These are phyloP conservation scores for Cicer judaicum DNA, from an alignment of 306 rosid species.

Conservation along the genomic window DNA sequence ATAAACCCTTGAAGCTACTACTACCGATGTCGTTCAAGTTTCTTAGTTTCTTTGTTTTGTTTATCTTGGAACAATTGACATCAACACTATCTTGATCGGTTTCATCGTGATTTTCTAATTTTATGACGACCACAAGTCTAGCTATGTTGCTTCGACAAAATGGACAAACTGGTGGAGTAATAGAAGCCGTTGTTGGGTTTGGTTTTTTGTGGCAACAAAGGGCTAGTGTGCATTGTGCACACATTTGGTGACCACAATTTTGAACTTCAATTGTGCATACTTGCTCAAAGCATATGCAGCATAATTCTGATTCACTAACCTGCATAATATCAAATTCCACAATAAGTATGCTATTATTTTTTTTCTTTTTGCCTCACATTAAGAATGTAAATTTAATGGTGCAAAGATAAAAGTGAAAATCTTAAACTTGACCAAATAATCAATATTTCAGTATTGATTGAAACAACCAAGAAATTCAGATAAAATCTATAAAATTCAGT, in stretches of 20 bases:
- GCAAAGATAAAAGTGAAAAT: background rate
- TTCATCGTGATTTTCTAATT: slow-evolving; percentile 61
- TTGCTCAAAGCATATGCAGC: slow-evolving; percentile 98
- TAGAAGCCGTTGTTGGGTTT: slow-evolving; percentile 69
- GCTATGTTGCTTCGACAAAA: slow-evolving; percentile 87
- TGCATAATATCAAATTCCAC: slow-evolving; percentile 54
- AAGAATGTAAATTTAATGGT: slow-evolving; percentile 17
- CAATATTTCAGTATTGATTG: background rate
- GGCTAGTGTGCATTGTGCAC: slow-evolving; percentile 94
- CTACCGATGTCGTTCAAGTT: slow-evolving; percentile 73
- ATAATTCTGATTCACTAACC: slow-evolving; percentile 80
- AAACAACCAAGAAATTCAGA: background rate
- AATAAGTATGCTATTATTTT: slow-evolving; percentile 24
- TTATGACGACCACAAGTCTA: slow-evolving; percentile 57
- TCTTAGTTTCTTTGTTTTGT: slow-evolving; percentile 64
- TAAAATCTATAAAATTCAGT: background rate
- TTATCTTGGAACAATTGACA: slow-evolving; percentile 54
- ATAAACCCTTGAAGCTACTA: slow-evolving; percentile 83
- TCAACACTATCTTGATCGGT: slow-evolving; percentile 56
- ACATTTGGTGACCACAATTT: slow-evolving; percentile 96
- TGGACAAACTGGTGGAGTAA: slow-evolving; percentile 89
- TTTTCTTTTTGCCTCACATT: slow-evolving; percentile 30
- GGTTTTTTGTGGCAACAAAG: slow-evolving; percentile 98
- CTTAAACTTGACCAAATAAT: slow-evolving; percentile 6
- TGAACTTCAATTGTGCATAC: slow-evolving; percentile 88